Conservation (phyloP, 805 yeast genomes). For the Myxozyma melibiosi region DNA sequence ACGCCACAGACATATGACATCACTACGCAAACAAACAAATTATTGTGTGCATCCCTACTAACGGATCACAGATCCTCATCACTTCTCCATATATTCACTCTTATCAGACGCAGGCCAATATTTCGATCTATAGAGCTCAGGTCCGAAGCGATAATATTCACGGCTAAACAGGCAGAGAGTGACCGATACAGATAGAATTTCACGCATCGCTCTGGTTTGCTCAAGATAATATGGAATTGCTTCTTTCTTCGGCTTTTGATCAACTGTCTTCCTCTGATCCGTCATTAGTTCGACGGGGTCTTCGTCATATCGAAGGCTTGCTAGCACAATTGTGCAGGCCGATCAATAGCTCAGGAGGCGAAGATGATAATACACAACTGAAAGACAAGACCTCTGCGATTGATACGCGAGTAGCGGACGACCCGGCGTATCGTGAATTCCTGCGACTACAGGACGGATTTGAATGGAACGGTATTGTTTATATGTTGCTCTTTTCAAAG, state of each 20-base stretch:
- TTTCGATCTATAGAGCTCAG: no score
- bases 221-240: no score
- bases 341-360: background rate
- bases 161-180: no score
- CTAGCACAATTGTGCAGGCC: constrained; percentile 31
- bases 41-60: no score
- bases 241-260: constrained; percentile 32
- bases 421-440: constrained; percentile 43
- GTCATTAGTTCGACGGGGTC: constrained; percentile 29
- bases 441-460: constrained; percentile 54
- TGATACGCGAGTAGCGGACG: constrained; percentile 22
- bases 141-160: no score
- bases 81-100: no score
- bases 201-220: no score
- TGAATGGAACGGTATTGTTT: constrained; percentile 54
- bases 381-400: background rate
- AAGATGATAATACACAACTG: background rate
- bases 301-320: constrained; percentile 33
- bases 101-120: no score
- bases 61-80: no score
- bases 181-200: no score
- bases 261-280: constrained; percentile 33
- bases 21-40: no score
- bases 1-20: no score
- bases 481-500: constrained; percentile 34